These are phyloP conservation scores for Vanilla planifolia DNA, from an alignment of 106 monocot species.

Conservation along the genomic window DNA sequence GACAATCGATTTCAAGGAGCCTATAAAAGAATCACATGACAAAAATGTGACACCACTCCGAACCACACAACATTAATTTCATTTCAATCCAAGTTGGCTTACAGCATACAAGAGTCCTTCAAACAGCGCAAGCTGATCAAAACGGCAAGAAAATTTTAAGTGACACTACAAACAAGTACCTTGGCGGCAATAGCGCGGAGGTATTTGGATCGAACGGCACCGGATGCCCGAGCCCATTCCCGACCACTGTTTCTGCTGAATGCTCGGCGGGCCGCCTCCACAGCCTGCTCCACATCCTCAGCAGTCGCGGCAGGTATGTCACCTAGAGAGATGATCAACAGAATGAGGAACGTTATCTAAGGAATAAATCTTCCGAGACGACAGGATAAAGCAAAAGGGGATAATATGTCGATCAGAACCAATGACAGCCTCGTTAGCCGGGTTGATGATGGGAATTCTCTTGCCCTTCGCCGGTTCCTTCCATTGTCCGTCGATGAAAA, in stretches of 20 bases:
- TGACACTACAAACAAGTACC: too few relatives aligned
- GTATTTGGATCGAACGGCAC: conserved; percentile 75
- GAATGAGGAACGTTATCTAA: not conserved
- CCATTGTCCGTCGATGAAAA: conserved; percentile 82
- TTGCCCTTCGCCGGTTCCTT: conserved; percentile 29
- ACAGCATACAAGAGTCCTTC: too few relatives aligned
- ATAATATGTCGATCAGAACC: conserved; percentile 27
- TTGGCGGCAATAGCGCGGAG: conserved; percentile 92
- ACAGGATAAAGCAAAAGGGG: not conserved
- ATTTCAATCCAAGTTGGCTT: too few relatives aligned
- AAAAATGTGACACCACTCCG: too few relatives aligned
- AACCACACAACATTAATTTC: too few relatives aligned
- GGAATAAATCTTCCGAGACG: not conserved
- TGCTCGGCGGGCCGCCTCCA: conserved; percentile 76
- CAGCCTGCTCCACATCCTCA: conserved; percentile 93
- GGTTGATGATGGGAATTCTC: conserved; percentile 67
- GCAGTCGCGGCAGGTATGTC: conserved; percentile 84
- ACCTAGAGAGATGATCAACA: conserved; percentile 25
- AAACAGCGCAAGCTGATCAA: too few relatives aligned
- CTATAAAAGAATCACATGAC: too few relatives aligned
- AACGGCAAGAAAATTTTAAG: too few relatives aligned
- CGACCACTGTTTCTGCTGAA: conserved; percentile 66
- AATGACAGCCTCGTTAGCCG: conserved; percentile 68
- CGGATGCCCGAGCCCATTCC: conserved; percentile 91
- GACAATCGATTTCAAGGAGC: too few relatives aligned